A percentile compares a stretch with the other conserved stretches of the same genome.
Evolutionary conservation across 768 basidiomycete species (phyloP).

Genomic region (Macrolepiota albuminosa): DNA sequence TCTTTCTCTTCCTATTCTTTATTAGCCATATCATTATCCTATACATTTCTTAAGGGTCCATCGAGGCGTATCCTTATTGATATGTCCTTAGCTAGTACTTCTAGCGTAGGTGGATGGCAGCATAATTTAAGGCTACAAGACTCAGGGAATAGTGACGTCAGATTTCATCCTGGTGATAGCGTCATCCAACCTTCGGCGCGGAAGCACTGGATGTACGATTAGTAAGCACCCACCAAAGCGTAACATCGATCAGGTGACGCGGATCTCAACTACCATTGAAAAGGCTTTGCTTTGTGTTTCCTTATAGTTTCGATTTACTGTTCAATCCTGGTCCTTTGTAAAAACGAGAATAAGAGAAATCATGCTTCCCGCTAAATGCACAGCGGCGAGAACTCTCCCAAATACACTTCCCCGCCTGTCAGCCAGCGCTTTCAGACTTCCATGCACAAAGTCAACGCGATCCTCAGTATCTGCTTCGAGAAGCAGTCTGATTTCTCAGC

Average conservation of each 20-base stretch:
- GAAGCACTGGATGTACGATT: no score
- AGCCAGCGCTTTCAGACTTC: background rate
- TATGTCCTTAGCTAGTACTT: no score
- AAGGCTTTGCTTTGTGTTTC: background rate
- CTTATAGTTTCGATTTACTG: background rate
- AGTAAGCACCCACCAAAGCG: no score
- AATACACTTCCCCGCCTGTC: constrained; percentile 4
- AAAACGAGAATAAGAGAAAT: background rate
- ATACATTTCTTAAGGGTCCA: no score
- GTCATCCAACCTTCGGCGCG: no score
- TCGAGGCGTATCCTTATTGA: no score
- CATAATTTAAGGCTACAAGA: no score
- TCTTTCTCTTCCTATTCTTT: no score
- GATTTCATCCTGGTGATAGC: no score
- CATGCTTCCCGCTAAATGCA: background rate
- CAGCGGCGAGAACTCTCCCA: background rate
- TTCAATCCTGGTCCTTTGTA: background rate
- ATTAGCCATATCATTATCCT: no score
- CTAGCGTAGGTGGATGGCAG: no score
- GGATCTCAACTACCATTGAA: background rate
- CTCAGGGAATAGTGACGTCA: no score
- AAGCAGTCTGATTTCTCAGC: background rate
- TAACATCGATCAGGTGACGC: constrained; percentile 2
- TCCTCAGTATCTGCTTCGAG: background rate
- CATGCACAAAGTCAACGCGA: background rate